phyloP scores from a whole-genome alignment of 805 yeast species.

The Lipomyces sp. region DNA sequence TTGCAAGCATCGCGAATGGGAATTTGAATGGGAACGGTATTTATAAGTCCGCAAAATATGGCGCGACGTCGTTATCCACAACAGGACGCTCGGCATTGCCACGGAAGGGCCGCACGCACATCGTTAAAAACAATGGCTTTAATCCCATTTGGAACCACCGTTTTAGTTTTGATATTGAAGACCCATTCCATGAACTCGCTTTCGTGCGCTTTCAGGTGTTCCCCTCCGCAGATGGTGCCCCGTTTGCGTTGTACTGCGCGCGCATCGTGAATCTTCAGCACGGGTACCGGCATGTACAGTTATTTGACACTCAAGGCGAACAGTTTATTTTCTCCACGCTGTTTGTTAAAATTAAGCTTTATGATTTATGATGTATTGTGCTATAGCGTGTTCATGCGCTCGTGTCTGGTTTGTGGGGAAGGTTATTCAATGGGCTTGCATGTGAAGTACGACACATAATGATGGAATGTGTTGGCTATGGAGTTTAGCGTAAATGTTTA shows the following conservation, averaged over 20 bases:
- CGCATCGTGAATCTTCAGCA: conserved; percentile 60
- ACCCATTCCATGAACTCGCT: conserved; percentile 35
- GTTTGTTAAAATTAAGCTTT: conserved; percentile 40
- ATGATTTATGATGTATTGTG: background rate
- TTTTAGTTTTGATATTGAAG: conserved; percentile 45
- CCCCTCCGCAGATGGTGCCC: conserved; percentile 31
- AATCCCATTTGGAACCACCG: conserved; percentile 77
- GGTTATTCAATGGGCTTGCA: too few relatives aligned
- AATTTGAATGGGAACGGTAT: too few relatives aligned
- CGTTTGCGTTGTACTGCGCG: conserved; percentile 59
- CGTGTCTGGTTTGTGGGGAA: too few relatives aligned
- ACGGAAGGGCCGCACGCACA: conserved; percentile 33
- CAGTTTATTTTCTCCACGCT: conserved; percentile 60
- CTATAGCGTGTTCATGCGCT: too few relatives aligned
- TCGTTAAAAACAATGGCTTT: conserved; percentile 69
- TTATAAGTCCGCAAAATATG: too few relatives aligned
- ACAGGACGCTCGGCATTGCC: background rate
- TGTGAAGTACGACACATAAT: too few relatives aligned
- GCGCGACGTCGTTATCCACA: too few relatives aligned
- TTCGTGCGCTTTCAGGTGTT: conserved; percentile 40
- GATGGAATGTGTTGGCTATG: too few relatives aligned
- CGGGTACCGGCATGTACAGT: conserved; percentile 74
- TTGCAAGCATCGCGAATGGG: too few relatives aligned
- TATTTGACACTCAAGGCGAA: conserved; percentile 78
- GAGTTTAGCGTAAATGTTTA: too few relatives aligned